Conservation (phyloP, 2,329 filamentous ascomycete species). For the Fusarium humuli region DNA sequence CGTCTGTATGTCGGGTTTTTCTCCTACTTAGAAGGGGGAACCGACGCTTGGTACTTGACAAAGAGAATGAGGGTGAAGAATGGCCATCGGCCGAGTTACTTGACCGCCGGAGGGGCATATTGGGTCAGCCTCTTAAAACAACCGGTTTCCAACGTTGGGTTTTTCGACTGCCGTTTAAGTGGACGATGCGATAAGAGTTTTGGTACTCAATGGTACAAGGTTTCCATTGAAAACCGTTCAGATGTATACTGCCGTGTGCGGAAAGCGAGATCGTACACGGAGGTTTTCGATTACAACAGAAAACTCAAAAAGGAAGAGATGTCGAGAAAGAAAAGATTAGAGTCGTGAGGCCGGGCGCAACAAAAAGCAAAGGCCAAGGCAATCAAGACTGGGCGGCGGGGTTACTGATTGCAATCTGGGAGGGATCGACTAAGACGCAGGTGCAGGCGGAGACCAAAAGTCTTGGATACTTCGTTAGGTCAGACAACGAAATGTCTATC, state of each 20-base stretch:
- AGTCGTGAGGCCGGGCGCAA: constrained; percentile 25
- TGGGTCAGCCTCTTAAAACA: constrained; percentile 18
- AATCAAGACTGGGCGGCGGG: constrained; percentile 34
- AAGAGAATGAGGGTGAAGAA: constrained; percentile 41
- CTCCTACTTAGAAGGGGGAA: constrained; percentile 49
- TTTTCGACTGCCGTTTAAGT: constrained; percentile 5
- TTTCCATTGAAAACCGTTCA: constrained; percentile 32
- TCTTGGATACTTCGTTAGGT: constrained; percentile 27
- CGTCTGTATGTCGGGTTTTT: constrained; percentile 43
- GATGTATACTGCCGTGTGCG: constrained; percentile 11
- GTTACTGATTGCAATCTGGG: constrained; percentile 22
- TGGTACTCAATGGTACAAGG: constrained; percentile 34
- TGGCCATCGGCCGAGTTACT: constrained; percentile 43
- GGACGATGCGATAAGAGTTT: constrained; percentile 9
- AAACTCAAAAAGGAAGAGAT: constrained; percentile 13
- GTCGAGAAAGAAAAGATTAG: constrained; percentile 19
- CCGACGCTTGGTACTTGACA: constrained; percentile 47
- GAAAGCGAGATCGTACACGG: neutral
- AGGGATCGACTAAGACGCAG: constrained; percentile 38
- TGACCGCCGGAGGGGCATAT: constrained; percentile 46
- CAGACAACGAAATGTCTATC: constrained; percentile 21
- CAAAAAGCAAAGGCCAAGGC: constrained; percentile 25
- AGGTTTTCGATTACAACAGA: constrained; percentile 12
- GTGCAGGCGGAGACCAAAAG: constrained; percentile 31
- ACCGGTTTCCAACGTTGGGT: neutral